Base-by-base conservation (phyloP, 768 basidiomycete genomes). In the Rhodotorula diobovata region DNA sequence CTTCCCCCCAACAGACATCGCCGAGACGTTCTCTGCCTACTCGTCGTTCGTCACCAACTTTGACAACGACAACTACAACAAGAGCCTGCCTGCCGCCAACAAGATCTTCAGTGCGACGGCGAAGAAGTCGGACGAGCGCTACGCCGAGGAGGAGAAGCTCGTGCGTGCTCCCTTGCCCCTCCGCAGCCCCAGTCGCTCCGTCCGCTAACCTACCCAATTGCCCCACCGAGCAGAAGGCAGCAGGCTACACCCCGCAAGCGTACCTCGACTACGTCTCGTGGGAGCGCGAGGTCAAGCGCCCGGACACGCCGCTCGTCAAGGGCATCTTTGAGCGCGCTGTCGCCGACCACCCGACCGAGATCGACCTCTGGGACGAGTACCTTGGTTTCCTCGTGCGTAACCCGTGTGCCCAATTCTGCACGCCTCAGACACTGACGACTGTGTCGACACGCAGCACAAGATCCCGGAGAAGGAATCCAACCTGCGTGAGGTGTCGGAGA, bases 21-120 rank as follows among this genome's bases (percentile, higher is more conserved):
- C 91, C 51, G 86, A 89, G 23, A 94, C 93, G 0, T 88, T 88
- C 66, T 88, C 91, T 76, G 84, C 86, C 4, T 98, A 95, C 79
- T 96, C 94, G 0, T 85, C 88, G 0, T 96, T 97, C 81, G 91
- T 91, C 25, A 91, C 92, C 1, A 85, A 86, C 65, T 85, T 89
- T 80, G 86, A 87, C 76, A 86, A 89, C 23, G 81, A 84, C n/a
- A 85, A 88, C 54, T 98, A 98, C 78, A 93, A 95, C 77, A 76
- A 82, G 0, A 81, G 88, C 14, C 85, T 97, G 35, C 84, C 95
- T 28, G 80, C 85, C 1, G 93, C 92, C 5, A 91, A 91, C 25
- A 89, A 90, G 79, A 80, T 86, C 43, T 87, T 88, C 25, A 82
- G 85, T 28, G 37, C 32, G 32, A 51, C 71, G 6, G 50, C 35